Evolutionary conservation across 345 rosid genomes (phyloP), one percentile per base, ranked within the genome.

Genomic region (Psidium friedrichsthalianum): DNA sequence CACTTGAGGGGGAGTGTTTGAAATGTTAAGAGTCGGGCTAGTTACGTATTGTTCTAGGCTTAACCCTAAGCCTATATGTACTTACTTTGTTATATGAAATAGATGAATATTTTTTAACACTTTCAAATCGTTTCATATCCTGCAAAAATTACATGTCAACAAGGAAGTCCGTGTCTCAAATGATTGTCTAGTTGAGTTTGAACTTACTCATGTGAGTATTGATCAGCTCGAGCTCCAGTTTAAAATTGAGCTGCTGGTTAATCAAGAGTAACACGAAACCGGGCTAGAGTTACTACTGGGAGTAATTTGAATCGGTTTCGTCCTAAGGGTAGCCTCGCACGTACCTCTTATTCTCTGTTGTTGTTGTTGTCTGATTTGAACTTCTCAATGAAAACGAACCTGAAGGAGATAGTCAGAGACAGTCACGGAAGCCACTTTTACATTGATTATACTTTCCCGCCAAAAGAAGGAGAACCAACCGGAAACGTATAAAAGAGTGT

Each of bases 271-370:
- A 27, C 36, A 59, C 18, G 1, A 59, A 59, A 36, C 32, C 36
- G 1, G 74, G 74, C 2, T 59, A 59, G 36, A n/a, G 8, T n/a
- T 59, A 1, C 36, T 27, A n/a, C n/a, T 9, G 1, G n/a, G 36
- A 58, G 16, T 58, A 58, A 58, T 25, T 59, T 13, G 10, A 59
- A 59, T 6, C 10, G 5, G 74, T 59, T 27, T 58, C 69, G n/a
- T 58, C 1, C 69, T 58, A 5, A n/a, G 64, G 64, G 69, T 59
- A 29, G 0, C 74, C 36, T 59, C 2, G 5, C 74, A n/a, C 9
- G 6, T 0, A 13, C 36, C 25, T 5, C 6, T 10, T 0, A 5
- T 3, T 15, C 13, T 12, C 25, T 11, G n/a, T n/a, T 59, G 13
- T n/a, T 59, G 13, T n/a, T 0, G 8, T n/a, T 6, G 74, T 59